A percentile compares a stretch with the other conserved stretches of the same genome.
Conservation (phyloP, 2,329 filamentous ascomycete genomes). For the Xylariaceae sp. region DNA sequence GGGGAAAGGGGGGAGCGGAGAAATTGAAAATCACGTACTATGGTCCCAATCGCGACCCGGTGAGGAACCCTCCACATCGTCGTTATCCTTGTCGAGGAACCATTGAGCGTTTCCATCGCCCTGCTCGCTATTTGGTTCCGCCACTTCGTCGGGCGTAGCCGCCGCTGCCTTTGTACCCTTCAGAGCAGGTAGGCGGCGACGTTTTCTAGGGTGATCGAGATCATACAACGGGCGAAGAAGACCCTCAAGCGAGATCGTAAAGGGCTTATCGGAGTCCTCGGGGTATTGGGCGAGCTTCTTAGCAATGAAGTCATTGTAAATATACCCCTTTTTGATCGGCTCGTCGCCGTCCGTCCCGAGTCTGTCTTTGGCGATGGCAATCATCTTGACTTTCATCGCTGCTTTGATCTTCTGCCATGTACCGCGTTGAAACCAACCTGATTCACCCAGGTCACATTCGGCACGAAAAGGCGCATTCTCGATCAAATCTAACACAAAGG, state of each 20-base stretch:
- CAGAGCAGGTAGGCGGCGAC: conserved; percentile 9
- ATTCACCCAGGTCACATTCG: conserved; percentile 54
- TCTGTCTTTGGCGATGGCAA: conserved; percentile 56
- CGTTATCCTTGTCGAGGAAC: conserved; percentile 26
- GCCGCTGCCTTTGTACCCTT: conserved; percentile 9
- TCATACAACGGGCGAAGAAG: conserved; percentile 31
- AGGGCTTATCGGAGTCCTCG: conserved; percentile 25
- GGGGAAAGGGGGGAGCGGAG: neutral
- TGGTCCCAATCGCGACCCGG: conserved; percentile 11
- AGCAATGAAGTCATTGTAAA: conserved; percentile 39
- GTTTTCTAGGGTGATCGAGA: conserved; percentile 21
- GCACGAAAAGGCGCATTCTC: conserved; percentile 55
- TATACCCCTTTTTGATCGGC: conserved; percentile 32
- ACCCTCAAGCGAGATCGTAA: conserved; percentile 25
- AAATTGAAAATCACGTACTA: neutral
- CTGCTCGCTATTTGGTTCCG: conserved; percentile 6
- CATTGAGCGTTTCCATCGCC: conserved; percentile 10
- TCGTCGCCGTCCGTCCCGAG: conserved; percentile 43
- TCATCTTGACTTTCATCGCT: conserved; percentile 83
- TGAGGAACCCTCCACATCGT: conserved; percentile 21
- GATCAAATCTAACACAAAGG: conserved; percentile 62
- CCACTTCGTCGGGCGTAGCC: conserved; percentile 5
- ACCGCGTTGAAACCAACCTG: conserved; percentile 82
- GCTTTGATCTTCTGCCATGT: conserved; percentile 78
- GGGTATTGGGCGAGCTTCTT: conserved; percentile 27